phyloP scores from a whole-genome alignment of 441 rosid species.

The Erodium chrysanthum region DNA sequence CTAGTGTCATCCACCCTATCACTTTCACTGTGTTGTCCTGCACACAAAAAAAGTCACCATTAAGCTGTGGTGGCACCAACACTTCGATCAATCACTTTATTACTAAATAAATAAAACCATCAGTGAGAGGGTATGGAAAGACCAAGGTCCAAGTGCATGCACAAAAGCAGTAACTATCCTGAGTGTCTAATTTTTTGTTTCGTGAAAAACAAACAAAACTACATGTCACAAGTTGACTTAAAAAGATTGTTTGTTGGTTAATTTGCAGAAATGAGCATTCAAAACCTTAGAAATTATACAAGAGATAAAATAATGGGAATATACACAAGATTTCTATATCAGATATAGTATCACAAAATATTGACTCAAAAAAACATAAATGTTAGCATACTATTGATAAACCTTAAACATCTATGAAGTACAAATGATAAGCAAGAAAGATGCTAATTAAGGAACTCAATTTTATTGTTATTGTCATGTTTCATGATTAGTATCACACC shows the following conservation, averaged over 20 bases:
- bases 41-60: conserved; percentile 12
- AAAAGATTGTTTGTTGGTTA: too few species aligned
- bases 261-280: background rate
- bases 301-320: too few species aligned
- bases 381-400: background rate
- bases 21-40: conserved; percentile 42
- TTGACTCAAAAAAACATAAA: background rate
- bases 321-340: background rate
- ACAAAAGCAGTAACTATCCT: background rate
- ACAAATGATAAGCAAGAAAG: too few species aligned
- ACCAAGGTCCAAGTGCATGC: background rate
- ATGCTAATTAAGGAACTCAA: background rate
- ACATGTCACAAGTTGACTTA: background rate
- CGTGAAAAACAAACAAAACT: background rate
- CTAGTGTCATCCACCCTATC: conserved; percentile 39
- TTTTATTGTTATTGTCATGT: background rate
- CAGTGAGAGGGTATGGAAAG: background rate
- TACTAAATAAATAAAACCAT: background rate
- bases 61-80: background rate
- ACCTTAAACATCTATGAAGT: too few species aligned
- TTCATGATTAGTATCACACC: background rate
- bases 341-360: background rate
- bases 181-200: background rate
- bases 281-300: background rate
- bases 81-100: background rate